Evolutionary conservation across 768 basidiomycete genomes (phyloP).

Genomic region (Boletus coccyginus): DNA sequence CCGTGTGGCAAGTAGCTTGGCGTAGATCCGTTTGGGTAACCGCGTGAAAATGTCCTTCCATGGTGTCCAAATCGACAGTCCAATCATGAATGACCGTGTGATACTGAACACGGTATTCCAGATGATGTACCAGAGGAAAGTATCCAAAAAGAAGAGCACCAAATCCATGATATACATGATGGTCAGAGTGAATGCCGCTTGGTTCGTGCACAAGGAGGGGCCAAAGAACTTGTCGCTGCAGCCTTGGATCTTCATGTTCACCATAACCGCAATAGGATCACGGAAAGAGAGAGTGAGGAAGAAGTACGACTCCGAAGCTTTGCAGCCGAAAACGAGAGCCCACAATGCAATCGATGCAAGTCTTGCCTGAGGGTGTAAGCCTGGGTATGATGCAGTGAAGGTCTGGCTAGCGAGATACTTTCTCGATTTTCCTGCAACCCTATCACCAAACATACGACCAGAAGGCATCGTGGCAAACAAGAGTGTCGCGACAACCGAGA

Average conservation of each 20-base stretch:
- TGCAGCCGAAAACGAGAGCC: conserved; percentile 94
- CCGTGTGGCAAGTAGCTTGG: conserved; percentile 88
- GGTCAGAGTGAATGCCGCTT: conserved; percentile 91
- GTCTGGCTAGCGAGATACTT: conserved; percentile 99
- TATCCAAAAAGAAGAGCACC: conserved; percentile 96
- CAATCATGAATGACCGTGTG: conserved; percentile 82
- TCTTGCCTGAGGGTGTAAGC: conserved; percentile 60
- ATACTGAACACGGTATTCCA: conserved; percentile 97
- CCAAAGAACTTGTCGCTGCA: conserved; percentile 90
- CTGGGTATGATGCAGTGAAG: conserved; percentile 94
- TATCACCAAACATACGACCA: conserved; percentile 97
- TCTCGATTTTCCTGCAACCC: conserved; percentile 90
- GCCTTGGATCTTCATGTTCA: conserved; percentile 91
- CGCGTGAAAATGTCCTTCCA: conserved; percentile 98
- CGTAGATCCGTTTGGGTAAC: conserved; percentile 94
- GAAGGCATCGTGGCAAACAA: conserved; percentile 92
- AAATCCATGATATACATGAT: conserved; percentile 99
- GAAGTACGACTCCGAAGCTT: conserved; percentile 96
- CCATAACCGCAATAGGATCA: conserved; percentile 93
- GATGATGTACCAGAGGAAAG: conserved; percentile 99
- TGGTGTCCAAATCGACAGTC: conserved; percentile 97
- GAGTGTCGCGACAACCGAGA: conserved; percentile 81
- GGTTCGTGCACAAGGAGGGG: conserved; percentile 79
- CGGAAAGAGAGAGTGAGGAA: conserved; percentile 95
- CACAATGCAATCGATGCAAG: conserved; percentile 79